phyloP scores from a whole-genome alignment of 176 grass and related monocot genomes.

The Carex scoparia region DNA sequence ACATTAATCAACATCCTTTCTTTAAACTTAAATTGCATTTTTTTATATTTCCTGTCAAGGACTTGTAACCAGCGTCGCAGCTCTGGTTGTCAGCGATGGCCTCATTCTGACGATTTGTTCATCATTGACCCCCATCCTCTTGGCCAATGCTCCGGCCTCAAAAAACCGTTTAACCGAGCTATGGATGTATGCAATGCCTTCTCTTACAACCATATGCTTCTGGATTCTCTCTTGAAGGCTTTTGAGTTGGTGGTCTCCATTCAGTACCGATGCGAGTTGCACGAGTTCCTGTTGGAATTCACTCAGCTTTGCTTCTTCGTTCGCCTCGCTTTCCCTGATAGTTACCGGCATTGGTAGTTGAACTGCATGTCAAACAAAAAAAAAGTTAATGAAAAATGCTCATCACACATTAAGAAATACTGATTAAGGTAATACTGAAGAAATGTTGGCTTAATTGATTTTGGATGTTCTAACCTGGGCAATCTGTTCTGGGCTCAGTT shows the following conservation, averaged over 20 bases:
- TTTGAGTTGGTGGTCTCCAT: constrained; percentile 66
- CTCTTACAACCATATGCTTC: constrained; percentile 65
- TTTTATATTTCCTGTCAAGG: constrained; percentile 37
- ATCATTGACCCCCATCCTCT: constrained; percentile 62
- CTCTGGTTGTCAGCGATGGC: constrained; percentile 75
- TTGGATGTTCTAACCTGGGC: constrained; percentile 48
- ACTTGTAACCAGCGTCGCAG: background rate
- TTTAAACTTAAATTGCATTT: background rate
- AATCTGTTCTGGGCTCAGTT: constrained; percentile 67
- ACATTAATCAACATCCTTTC: constrained; percentile 16
- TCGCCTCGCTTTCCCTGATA: constrained; percentile 59
- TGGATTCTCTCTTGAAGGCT: constrained; percentile 55
- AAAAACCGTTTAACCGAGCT: constrained; percentile 59
- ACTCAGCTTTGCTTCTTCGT: constrained; percentile 81
- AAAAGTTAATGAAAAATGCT: background rate
- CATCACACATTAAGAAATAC: background rate
- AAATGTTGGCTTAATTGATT: background rate
- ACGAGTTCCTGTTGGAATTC: constrained; percentile 93
- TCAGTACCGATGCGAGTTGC: constrained; percentile 82
- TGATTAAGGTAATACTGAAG: background rate
- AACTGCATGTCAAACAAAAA: constrained; percentile 32
- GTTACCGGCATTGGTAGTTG: constrained; percentile 67
- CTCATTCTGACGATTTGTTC: constrained; percentile 98
- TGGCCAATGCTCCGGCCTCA: constrained; percentile 59
- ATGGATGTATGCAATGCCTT: constrained; percentile 83